These are phyloP conservation scores for Cordyceps cateniannulata DNA, from an alignment of 2,329 filamentous ascomycete genomes.

Conservation along the genomic window DNA sequence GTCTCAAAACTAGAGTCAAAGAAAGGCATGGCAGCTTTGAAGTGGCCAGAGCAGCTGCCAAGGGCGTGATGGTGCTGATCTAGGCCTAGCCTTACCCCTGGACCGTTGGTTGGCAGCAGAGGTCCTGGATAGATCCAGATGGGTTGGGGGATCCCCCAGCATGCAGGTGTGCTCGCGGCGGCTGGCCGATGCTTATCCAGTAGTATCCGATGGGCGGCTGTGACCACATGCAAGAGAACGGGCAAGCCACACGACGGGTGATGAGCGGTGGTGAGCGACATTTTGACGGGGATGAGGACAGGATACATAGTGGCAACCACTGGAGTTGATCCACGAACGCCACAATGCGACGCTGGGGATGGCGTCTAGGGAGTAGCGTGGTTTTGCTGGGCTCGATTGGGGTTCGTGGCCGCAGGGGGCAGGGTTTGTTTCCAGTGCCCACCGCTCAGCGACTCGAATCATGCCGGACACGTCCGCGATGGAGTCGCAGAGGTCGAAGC, in stretches of 20 bases:
- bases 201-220: neutral
- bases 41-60: neutral
- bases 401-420: neutral
- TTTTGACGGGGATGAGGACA: neutral
- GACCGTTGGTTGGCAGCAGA: neutral
- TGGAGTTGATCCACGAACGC: neutral
- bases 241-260: constrained; percentile 5
- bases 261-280: constrained; percentile 1
- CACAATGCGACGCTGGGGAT: constrained; percentile 3
- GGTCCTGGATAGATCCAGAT: constrained; percentile 1
- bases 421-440: neutral
- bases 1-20: neutral
- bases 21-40: neutral
- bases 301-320: neutral
- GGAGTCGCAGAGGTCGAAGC: neutral
- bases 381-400: neutral
- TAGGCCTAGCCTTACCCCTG: constrained; percentile 2
- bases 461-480: neutral
- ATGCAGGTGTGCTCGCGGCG: neutral
- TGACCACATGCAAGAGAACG: neutral
- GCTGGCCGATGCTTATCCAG: neutral
- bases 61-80: neutral
- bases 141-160: neutral
- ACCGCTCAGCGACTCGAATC: neutral
- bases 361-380: neutral